Conservation (phyloP, 1,284 basidiomycete genomes). For the Takashimella tepidaria region DNA sequence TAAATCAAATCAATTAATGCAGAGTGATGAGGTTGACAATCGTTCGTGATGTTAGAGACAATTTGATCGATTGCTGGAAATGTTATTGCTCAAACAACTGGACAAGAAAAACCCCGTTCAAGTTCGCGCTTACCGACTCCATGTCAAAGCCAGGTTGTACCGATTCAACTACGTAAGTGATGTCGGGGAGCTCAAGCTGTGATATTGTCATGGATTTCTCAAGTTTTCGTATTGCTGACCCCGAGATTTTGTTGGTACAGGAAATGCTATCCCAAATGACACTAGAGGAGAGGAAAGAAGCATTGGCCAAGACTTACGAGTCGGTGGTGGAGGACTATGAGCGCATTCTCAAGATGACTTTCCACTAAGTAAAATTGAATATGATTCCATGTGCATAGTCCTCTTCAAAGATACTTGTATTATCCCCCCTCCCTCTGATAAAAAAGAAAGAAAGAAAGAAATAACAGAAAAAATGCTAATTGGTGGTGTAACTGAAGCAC, state of each 20-base stretch:
- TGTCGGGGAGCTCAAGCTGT: too few species aligned
- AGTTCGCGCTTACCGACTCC: conserved; percentile 63
- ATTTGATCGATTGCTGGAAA: conserved; percentile 86
- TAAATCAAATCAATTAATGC: neutral
- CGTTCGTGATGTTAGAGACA: conserved; percentile 75
- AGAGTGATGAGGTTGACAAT: neutral
- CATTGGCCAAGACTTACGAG: conserved; percentile 90
- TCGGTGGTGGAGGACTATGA: conserved; percentile 80
- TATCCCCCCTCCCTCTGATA: too few species aligned
- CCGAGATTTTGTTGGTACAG: conserved; percentile 54
- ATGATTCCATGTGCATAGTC: too few species aligned
- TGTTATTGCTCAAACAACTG: conserved; percentile 74
- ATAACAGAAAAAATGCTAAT: too few species aligned
- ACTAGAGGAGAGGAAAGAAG: conserved; percentile 75
- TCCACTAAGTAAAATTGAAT: conserved; percentile 29
- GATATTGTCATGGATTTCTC: too few species aligned
- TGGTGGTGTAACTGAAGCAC: too few species aligned
- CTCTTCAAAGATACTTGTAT: too few species aligned
- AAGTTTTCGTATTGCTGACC: conserved; percentile 5
- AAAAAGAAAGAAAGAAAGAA: too few species aligned
- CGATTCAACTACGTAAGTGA: conserved; percentile 82
- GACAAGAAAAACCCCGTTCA: conserved; percentile 58
- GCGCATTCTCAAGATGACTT: conserved; percentile 61
- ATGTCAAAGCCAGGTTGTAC: conserved; percentile 89
- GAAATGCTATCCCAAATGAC: conserved; percentile 82